These are phyloP conservation scores for Fraxinus floribunda DNA, from an alignment of 305 asterid species.

Conservation along the genomic window DNA sequence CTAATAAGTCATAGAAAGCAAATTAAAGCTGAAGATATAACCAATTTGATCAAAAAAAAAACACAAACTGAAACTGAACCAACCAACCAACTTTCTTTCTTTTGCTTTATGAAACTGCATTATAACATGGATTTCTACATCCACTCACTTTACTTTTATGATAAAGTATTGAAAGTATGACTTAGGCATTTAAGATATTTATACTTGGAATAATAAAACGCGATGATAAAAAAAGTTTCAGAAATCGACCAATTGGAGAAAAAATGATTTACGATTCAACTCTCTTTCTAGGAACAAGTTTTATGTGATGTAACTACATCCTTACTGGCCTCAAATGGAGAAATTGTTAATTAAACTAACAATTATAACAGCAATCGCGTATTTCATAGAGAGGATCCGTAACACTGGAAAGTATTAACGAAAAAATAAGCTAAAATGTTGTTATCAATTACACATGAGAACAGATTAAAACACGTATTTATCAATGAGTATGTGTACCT, in stretches of 20 bases:
- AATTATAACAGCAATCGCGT: neutral
- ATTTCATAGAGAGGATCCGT: neutral
- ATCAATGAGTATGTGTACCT: conserved; percentile 38
- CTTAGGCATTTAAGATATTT: neutral
- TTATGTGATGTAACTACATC: neutral
- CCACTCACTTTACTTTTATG: neutral
- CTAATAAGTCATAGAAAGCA: neutral
- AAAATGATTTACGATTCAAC: neutral
- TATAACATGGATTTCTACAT: neutral
- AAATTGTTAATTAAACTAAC: neutral
- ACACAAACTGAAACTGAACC: neutral
- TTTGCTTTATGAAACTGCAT: conserved; percentile 6
- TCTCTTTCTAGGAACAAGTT: neutral
- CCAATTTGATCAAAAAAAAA: neutral
- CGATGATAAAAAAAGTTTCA: neutral
- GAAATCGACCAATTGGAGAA: neutral
- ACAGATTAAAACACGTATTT: neutral
- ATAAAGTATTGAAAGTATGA: neutral
- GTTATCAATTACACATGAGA: neutral
- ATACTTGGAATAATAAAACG: neutral
- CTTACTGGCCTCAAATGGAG: neutral
- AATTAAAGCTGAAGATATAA: neutral
- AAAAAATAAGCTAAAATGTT: neutral
- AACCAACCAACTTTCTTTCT: neutral
- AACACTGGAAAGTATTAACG: neutral